Evolutionary conservation across 163 green algal genomes (phyloP), one percentile per base, ranked within the genome.

Genomic region (Smithsoniella earleae): DNA sequence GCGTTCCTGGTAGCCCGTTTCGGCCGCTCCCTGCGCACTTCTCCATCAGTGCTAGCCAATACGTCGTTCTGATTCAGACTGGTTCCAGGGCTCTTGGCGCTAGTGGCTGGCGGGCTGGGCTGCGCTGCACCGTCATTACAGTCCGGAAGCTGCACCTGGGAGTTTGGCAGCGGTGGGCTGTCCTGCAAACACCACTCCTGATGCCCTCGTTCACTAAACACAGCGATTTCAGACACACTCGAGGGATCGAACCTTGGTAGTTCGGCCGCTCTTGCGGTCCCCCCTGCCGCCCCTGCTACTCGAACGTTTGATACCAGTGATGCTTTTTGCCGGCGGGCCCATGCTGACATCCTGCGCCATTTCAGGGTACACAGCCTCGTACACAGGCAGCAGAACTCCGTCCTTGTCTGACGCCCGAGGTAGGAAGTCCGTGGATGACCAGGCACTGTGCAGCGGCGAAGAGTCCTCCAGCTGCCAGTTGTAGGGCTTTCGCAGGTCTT

Each of bases 361-460:
- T n/a, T 69, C 58, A 0, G 58, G 58, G 16, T 43, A 36, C 58
- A 69, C 27, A 1, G 58, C 25, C 18, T 30, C 58, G 3, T 45
- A 36, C 58, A 36, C 58, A 16, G 58, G 58, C 58, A 69, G 58
- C 58, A 69, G 8, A 4, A 16, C 6, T 30, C 58, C 58, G 1
- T 69, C 58, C 25, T 69, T 69, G 58, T 34, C 58, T n/a, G 27
- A 69, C 30, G 58, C 58, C 30, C 58, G 58, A 4, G 58, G 58
- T 31, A 69, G 58, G 58, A 30, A 69, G n/a, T 69, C 58, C 3
- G 20, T 43, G 58, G 58, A 69, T 1, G 58, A 69, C 27, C 31
- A 36, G 16, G 58, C 58, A 18, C 27, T 43, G 25, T 37, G 25
- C n/a, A 69, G 58, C 3, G 58, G 58, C 58, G 58, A 69, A 6